Base-by-base conservation (phyloP, 495 filamentous ascomycete species). In the Platismatia glauca region DNA sequence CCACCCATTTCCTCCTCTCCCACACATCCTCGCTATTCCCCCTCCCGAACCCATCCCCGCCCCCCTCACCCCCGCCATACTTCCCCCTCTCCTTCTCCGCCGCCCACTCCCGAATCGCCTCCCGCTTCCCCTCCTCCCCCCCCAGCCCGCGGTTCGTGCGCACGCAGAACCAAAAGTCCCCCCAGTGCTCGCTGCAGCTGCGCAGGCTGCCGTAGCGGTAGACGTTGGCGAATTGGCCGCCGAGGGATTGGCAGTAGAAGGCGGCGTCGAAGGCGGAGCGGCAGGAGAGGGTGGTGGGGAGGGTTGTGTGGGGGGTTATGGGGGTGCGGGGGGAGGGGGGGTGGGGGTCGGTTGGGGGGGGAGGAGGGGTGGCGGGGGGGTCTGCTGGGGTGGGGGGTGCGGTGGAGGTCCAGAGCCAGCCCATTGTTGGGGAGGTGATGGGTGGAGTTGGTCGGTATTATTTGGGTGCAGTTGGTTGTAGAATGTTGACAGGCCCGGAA, bases 111-210 rank as follows among this genome's bases (percentile, higher is more conserved):
- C 78, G 75, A 57, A 98, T 82, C 64, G 79, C 80, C 60, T 76
- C 78, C 65, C 77, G 80, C 66, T 79, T 78, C 67, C 78, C 66
- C 39, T 79, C 72, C 2, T 79, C 76, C 7, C 73, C 48, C 66
- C 67, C 72, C 46, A 71, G 80, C 73, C 48, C 71, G 67, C 75
- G 67, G 35, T 83, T 82, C n/a, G 85, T 86, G 61, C 88, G 85
- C 90, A 98, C 95, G 78, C 94, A 98, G 75, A 96, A 89, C 85
- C 93, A 90, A 77, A 94, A 97, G 72, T 93, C 87, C 66, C 84
- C 79, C 89, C 91, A 95, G 52, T 89, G 85, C 66, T 93, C 85
- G 34, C 76, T 76, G 78, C 94, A 98, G 13, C 81, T 77, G 4
- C 86, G 82, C 55, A 94, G 66, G 46, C 71, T 73, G 60, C 94